phyloP scores from a whole-genome alignment of 1,139 yeast genomes.

The Diutina mesorugosa region DNA sequence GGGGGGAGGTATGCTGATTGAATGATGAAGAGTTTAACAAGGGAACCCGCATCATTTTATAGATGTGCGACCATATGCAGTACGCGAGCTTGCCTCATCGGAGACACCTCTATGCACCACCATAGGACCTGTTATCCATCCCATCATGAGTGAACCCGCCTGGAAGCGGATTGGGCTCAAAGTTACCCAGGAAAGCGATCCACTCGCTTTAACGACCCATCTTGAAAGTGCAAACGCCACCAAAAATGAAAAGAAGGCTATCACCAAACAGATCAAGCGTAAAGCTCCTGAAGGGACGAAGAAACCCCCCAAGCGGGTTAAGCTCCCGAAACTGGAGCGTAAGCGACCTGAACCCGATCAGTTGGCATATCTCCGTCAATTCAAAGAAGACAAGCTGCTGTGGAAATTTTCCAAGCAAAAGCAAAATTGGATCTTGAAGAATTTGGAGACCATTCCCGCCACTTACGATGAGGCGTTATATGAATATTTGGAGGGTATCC shows the following conservation, averaged over 20 bases:
- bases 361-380: constrained; percentile 59
- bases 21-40: background rate
- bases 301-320: constrained; percentile 63
- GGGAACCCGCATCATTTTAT: background rate
- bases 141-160: constrained; percentile 46
- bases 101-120: background rate
- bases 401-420: constrained; percentile 95
- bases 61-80: background rate
- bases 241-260: constrained; percentile 32
- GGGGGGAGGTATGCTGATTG: background rate
- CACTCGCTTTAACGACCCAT: constrained; percentile 25
- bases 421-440: constrained; percentile 82
- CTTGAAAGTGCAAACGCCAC: constrained; percentile 34
- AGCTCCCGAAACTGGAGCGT: constrained; percentile 64
- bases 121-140: constrained; percentile 1
- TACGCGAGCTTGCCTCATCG: background rate
- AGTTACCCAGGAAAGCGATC: constrained; percentile 34
- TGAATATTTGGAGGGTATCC: constrained; percentile 52
- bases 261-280: constrained; percentile 18
- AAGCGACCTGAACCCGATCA: constrained; percentile 75
- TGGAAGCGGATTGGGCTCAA: constrained; percentile 81
- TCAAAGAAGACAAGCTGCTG: constrained; percentile 39
- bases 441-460: constrained; percentile 42
- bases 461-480: constrained; percentile 43
- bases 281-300: constrained; percentile 13